phyloP scores from a whole-genome alignment of 23 red algal species.

The Gracilaria caudata region DNA sequence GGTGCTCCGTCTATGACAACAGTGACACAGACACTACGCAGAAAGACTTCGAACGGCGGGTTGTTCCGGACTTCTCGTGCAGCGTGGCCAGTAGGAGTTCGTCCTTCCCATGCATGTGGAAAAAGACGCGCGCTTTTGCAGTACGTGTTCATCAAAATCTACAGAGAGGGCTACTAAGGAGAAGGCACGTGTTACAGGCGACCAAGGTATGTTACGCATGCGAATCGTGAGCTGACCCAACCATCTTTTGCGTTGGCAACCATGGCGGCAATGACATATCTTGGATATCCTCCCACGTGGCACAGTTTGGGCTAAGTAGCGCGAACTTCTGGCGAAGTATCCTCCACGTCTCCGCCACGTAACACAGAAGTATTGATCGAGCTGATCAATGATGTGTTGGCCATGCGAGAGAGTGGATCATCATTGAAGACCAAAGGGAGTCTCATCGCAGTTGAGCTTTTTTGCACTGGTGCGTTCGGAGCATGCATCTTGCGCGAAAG shows the following conservation, averaged over 20 bases:
- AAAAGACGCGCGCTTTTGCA: background rate
- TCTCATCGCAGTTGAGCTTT: too few species aligned
- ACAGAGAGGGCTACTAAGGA: background rate
- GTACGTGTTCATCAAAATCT: background rate
- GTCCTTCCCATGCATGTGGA: background rate
- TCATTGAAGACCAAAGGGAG: too few species aligned
- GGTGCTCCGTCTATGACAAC: background rate
- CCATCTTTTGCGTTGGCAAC: background rate
- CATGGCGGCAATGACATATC: too few species aligned
- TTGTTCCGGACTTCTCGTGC: background rate
- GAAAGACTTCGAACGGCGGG: background rate
- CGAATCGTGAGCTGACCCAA: background rate
- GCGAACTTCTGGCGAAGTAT: too few species aligned
- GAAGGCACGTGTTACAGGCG: background rate
- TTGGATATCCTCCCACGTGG: too few species aligned
- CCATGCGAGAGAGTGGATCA: too few species aligned
- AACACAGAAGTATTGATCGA: too few species aligned
- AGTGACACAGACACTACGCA: slow-evolving; percentile 2
- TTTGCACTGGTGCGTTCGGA: too few species aligned
- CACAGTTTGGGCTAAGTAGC: too few species aligned
- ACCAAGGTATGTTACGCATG: background rate
- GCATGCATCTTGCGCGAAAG: too few species aligned
- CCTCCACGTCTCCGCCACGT: too few species aligned
- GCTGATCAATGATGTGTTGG: too few species aligned
- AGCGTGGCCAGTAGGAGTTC: background rate